Conservation (phyloP, 345 rosid species). For the Populus euphratica region DNA sequence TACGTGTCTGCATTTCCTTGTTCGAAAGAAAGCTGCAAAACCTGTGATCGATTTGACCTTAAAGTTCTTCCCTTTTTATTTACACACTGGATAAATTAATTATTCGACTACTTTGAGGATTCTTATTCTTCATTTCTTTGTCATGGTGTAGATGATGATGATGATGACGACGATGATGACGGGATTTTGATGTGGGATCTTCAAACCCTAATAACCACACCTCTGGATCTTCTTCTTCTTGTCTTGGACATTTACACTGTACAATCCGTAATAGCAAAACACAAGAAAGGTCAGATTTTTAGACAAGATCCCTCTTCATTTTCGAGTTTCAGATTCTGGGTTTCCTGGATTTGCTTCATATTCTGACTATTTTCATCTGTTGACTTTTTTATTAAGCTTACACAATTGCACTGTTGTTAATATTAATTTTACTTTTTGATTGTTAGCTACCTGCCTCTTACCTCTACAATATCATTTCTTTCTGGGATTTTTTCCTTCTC, state of each 20-base stretch:
- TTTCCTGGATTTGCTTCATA: neutral
- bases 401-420: neutral
- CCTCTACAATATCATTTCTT: neutral
- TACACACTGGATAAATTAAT: neutral
- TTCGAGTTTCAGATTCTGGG: neutral
- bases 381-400: neutral
- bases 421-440: neutral
- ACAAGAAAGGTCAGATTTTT: constrained; percentile 7
- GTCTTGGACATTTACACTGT: neutral
- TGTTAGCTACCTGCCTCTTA: neutral
- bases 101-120: neutral
- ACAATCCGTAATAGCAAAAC: neutral
- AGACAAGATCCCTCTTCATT: neutral
- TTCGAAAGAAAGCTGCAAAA: neutral
- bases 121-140: neutral
- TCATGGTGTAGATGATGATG: neutral
- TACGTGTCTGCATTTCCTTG: neutral
- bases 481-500: neutral
- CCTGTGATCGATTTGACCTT: neutral
- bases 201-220: constrained; percentile 1
- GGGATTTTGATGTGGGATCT: neutral
- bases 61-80: neutral
- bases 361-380: neutral
- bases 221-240: constrained; percentile 1
- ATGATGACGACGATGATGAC: neutral